Conservation (phyloP, 2,329 filamentous ascomycete genomes). For the Esteya vermicola region DNA sequence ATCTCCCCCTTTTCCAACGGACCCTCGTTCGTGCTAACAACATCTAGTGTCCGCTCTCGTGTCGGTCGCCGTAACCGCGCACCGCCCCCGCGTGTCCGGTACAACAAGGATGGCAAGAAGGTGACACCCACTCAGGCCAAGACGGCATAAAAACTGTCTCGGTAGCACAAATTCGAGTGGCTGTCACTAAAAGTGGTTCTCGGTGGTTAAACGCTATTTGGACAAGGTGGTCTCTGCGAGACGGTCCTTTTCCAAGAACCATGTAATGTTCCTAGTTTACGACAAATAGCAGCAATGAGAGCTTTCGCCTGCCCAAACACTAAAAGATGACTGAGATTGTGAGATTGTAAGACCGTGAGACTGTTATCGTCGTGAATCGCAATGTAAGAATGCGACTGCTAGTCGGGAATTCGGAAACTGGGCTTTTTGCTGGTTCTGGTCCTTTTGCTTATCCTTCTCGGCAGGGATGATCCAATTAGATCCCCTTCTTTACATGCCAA, state of each 20-base stretch:
- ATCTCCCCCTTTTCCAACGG: conserved; percentile 8
- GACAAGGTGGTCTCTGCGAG: too few relatives aligned
- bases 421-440: too few relatives aligned
- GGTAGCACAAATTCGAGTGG: not conserved
- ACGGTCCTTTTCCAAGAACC: not conserved
- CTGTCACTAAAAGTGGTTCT: not conserved
- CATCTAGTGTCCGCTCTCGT: conserved; percentile 77
- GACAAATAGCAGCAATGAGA: too few relatives aligned
- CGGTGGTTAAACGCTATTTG: conserved; percentile 1
- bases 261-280: not conserved
- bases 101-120: conserved; percentile 99
- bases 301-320: too few relatives aligned
- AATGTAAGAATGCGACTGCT: too few relatives aligned
- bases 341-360: too few relatives aligned
- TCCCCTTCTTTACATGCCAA: too few relatives aligned
- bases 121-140: conserved; percentile 77
- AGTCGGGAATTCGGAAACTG: too few relatives aligned
- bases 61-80: conserved; percentile 98
- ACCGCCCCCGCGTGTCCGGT: conserved; percentile 90
- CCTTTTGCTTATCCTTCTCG: too few relatives aligned
- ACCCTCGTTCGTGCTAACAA: conserved; percentile 28
- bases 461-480: too few relatives aligned
- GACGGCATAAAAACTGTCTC: conserved; percentile 19
- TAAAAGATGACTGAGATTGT: too few relatives aligned
- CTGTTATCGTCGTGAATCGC: too few relatives aligned